Conservation (phyloP, 2,329 filamentous ascomycete genomes). For the Helminthosporium solani region DNA sequence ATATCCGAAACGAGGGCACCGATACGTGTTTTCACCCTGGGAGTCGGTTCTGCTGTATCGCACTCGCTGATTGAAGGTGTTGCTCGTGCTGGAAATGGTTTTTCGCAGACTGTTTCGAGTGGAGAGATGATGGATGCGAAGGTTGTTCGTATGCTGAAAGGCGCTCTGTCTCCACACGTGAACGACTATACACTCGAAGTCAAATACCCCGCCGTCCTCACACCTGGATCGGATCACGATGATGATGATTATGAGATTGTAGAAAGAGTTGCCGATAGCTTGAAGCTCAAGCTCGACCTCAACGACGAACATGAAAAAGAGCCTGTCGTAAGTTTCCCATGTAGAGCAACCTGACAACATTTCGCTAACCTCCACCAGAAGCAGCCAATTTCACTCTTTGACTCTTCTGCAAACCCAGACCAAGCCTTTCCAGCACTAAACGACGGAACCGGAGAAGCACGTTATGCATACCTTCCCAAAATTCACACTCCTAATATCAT, state of each 20-base stretch:
- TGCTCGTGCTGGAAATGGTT: slow-evolving; percentile 59
- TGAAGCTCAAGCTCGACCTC: slow-evolving; percentile 44
- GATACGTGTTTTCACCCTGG: slow-evolving; percentile 59
- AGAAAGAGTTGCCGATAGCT: slow-evolving; percentile 56
- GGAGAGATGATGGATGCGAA: slow-evolving; percentile 68
- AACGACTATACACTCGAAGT: slow-evolving; percentile 64
- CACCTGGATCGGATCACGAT: slow-evolving; percentile 36
- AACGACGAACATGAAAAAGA: slow-evolving; percentile 13
- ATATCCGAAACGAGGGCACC: slow-evolving; percentile 44
- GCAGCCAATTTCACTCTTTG: slow-evolving; percentile 61
- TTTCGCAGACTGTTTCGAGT: slow-evolving; percentile 60
- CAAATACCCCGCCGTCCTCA: slow-evolving; percentile 51
- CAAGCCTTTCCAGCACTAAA: slow-evolving; percentile 30
- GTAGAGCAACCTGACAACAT: background rate
- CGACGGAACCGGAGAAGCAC: slow-evolving; percentile 33
- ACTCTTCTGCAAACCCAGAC: slow-evolving; percentile 51
- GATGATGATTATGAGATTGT: slow-evolving; percentile 63
- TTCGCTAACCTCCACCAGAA: slow-evolving; percentile 26
- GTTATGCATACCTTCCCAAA: slow-evolving; percentile 55
- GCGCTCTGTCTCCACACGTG: slow-evolving; percentile 65
- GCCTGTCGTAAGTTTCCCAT: slow-evolving; percentile 14
- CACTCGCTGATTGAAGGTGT: slow-evolving; percentile 61
- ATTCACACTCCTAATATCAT: slow-evolving; percentile 58
- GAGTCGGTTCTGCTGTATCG: slow-evolving; percentile 57
- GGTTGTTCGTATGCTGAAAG: slow-evolving; percentile 73